Conservation (phyloP, 169 alveolate genomes). For the Cryptosporidium muris region DNA sequence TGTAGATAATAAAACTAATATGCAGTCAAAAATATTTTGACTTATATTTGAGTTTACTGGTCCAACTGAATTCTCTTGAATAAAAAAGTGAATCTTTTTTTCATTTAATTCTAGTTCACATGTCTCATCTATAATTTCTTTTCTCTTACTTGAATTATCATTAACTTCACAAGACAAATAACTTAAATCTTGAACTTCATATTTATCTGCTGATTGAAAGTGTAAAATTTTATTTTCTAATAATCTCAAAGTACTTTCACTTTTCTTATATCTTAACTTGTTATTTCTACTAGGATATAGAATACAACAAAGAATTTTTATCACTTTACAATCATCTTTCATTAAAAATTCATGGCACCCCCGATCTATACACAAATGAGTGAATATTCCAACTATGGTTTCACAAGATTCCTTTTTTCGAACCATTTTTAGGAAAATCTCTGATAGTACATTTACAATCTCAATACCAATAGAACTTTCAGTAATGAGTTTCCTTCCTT, state of each 20-base stretch:
- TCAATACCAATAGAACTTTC: conserved; percentile 42
- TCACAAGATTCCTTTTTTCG: not conserved
- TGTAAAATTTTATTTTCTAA: conserved; percentile 21
- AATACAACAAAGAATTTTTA: conserved; percentile 15
- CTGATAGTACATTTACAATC: conserved; percentile 19
- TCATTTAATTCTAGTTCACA: not conserved
- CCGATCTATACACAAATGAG: conserved; percentile 34
- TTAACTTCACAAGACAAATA: not conserved
- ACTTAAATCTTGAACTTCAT: not conserved
- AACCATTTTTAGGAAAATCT: not conserved
- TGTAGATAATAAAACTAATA: conserved; percentile 38
- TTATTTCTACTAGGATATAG: conserved; percentile 21
- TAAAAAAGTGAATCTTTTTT: conserved; percentile 1
- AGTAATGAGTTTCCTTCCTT: conserved; percentile 17
- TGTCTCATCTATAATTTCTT: not conserved
- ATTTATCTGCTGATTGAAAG: not conserved
- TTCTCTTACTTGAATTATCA: not conserved
- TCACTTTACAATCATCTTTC: conserved; percentile 7
- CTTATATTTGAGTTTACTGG: conserved; percentile 14
- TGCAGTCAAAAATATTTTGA: conserved; percentile 39
- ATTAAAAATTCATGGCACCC: not conserved
- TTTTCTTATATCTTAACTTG: conserved; percentile 7
- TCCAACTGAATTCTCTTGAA: conserved; percentile 17
- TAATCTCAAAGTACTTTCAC: not conserved
- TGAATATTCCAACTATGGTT: conserved; percentile 9